Conservation (phyloP, 2,329 filamentous ascomycete species). For the Metarhizium robertsii region DNA sequence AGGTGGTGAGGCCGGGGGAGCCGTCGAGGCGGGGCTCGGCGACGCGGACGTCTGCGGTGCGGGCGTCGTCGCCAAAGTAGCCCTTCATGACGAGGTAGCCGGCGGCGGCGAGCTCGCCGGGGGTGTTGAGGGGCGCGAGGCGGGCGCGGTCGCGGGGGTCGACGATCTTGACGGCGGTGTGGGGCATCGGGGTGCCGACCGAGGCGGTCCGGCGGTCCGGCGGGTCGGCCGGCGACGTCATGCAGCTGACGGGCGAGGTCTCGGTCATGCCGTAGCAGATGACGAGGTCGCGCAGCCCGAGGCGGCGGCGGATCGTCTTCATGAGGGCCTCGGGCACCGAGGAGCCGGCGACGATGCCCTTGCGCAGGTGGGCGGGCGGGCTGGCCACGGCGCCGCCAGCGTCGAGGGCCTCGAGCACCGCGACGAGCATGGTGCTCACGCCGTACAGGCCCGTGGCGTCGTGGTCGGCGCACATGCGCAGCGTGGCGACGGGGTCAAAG, state of each 20-base stretch:
- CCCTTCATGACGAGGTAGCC: slow-evolving; percentile 88
- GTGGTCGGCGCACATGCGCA: slow-evolving; percentile 46
- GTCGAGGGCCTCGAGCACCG: slow-evolving; percentile 70
- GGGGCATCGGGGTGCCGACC: slow-evolving; percentile 75
- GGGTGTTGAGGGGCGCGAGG: slow-evolving; percentile 53
- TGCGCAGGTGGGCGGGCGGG: slow-evolving; percentile 44
- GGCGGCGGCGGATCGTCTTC: slow-evolving; percentile 58
- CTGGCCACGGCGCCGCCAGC: slow-evolving; percentile 18
- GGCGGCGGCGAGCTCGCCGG: slow-evolving; percentile 72
- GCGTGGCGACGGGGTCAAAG: slow-evolving; percentile 68
- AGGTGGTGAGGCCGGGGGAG: slow-evolving; percentile 38
- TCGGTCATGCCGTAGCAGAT: slow-evolving; percentile 98
- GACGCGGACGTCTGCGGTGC: slow-evolving; percentile 57
- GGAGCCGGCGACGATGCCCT: slow-evolving; percentile 85
- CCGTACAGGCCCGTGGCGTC: slow-evolving; percentile 65
- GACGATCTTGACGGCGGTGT: slow-evolving; percentile 71
- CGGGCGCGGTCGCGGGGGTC: slow-evolving; percentile 49
- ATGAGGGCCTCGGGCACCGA: slow-evolving; percentile 79
- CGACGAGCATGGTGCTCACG: slow-evolving; percentile 90
- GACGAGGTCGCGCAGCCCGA: slow-evolving; percentile 75
- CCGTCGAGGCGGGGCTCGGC: slow-evolving; percentile 29
- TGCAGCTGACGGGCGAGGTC: slow-evolving; percentile 67
- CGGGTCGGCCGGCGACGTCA: slow-evolving; percentile 74
- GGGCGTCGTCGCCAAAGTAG: slow-evolving; percentile 69
- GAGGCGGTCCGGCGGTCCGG: slow-evolving; percentile 62